A percentile compares a stretch with the other conserved stretches of the same genome.
These are phyloP conservation scores for Spergularia bocconei DNA, from an alignment of 148 eudicot genomes.

Conservation along the genomic window DNA sequence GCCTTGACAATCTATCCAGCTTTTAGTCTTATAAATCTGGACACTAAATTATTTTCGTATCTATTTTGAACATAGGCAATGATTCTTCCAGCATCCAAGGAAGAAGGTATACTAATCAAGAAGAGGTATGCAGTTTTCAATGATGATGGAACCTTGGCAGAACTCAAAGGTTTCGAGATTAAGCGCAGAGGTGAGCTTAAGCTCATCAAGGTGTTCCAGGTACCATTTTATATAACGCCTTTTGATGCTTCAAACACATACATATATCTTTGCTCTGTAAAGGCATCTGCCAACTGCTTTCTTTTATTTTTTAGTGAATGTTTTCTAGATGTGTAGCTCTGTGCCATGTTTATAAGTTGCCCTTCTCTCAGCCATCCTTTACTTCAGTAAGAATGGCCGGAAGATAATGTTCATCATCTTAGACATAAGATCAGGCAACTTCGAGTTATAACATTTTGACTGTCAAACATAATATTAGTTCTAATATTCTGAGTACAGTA, in stretches of 20 bases:
- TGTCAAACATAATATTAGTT: slow-evolving; percentile 6
- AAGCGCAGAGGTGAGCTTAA: slow-evolving; percentile 99
- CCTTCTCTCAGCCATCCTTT: background rate
- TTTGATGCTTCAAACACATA: background rate
- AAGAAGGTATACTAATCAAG: slow-evolving; percentile 94
- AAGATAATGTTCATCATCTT: background rate
- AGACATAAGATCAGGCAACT: background rate
- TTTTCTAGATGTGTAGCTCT: background rate
- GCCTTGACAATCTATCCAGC: slow-evolving; percentile 11
- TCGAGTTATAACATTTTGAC: background rate
- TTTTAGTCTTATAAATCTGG: background rate
- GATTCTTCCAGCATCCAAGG: slow-evolving; percentile 98
- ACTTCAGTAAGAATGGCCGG: background rate
- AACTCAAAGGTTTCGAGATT: slow-evolving; percentile 98
- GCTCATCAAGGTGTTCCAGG: slow-evolving; percentile 99
- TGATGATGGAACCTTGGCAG: slow-evolving; percentile 98
- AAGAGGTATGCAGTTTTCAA: slow-evolving; percentile 99
- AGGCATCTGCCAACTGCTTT: background rate
- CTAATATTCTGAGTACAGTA: background rate
- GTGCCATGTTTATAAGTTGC: background rate
- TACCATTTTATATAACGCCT: slow-evolving; percentile 25
- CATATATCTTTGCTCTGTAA: slow-evolving; percentile 11
- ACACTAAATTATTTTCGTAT: background rate
- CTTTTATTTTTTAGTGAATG: background rate
- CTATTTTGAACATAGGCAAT: slow-evolving; percentile 62